Evolutionary conservation across 257 asterid species (phyloP).

Genomic region (Salvia hispanica): DNA sequence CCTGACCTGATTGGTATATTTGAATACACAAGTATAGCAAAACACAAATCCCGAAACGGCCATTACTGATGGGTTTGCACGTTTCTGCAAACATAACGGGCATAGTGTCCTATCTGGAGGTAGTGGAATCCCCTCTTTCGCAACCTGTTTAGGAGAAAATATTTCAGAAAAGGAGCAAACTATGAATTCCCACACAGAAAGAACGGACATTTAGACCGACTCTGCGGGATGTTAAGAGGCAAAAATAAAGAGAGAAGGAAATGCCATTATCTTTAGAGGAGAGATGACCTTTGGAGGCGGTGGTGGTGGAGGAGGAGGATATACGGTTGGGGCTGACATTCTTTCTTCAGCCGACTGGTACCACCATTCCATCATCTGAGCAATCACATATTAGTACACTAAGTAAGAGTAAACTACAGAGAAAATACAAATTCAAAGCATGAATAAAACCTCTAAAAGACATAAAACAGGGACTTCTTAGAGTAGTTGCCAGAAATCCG

Average conservation of each 20-base stretch:
- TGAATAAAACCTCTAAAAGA: not conserved
- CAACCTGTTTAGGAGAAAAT: slow-evolving; percentile 59
- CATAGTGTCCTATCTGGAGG: slow-evolving; percentile 78
- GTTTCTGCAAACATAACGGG: slow-evolving; percentile 87
- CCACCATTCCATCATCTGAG: slow-evolving; percentile 99
- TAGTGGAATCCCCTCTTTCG: slow-evolving; percentile 87
- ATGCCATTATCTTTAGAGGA: slow-evolving; percentile 15
- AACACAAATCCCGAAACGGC: slow-evolving; percentile 93
- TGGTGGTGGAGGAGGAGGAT: slow-evolving; percentile 99
- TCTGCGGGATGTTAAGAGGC: slow-evolving; percentile 11
- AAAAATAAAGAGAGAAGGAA: not conserved
- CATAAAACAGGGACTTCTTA: no score
- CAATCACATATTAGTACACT: slow-evolving; percentile 18
- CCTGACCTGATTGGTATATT: slow-evolving; percentile 86
- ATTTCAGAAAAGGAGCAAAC: not conserved
- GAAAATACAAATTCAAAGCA: not conserved
- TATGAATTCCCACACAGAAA: not conserved
- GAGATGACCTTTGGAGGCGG: slow-evolving; percentile 81
- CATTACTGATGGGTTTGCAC: slow-evolving; percentile 85
- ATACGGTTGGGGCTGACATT: slow-evolving; percentile 96
- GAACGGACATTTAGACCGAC: slow-evolving; percentile 10
- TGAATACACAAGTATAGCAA: slow-evolving; percentile 93
- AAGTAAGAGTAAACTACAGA: not conserved
- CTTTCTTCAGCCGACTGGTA: slow-evolving; percentile 99
- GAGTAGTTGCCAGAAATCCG: no score